These are phyloP conservation scores for Phyllosticta citriasiana DNA, from an alignment of 2,329 filamentous ascomycete species.

Conservation along the genomic window DNA sequence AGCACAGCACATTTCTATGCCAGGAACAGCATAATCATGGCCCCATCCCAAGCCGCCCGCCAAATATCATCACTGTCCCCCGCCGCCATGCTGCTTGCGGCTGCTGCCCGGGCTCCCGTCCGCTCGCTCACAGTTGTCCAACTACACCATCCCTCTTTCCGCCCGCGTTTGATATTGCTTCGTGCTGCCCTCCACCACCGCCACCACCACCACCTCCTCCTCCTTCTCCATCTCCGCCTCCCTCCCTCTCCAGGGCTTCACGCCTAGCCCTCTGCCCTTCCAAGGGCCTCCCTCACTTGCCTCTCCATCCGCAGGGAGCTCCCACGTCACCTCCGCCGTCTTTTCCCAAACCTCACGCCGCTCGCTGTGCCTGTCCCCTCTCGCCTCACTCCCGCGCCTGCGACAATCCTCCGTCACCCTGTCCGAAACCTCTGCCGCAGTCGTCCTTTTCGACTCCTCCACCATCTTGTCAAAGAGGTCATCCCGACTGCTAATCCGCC, in stretches of 20 bases:
- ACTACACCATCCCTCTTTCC: neutral
- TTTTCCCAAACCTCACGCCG: neutral
- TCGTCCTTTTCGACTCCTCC: neutral
- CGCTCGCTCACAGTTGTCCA: neutral
- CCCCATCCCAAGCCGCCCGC: neutral
- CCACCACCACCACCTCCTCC: neutral
- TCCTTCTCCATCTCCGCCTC: neutral
- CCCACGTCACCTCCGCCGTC: conserved; percentile 2
- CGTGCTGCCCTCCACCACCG: neutral
- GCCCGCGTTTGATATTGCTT: neutral
- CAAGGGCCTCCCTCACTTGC: conserved; percentile 10
- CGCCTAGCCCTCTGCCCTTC: neutral
- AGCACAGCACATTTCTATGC: conserved; percentile 1
- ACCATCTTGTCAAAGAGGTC: neutral
- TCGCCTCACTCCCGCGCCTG: neutral
- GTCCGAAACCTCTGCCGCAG: conserved; percentile 4
- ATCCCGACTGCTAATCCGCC: conserved; percentile 1
- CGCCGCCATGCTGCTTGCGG: neutral
- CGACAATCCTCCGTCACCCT: neutral
- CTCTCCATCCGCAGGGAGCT: conserved; percentile 4
- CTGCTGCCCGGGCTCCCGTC: neutral
- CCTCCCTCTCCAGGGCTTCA: conserved; percentile 5
- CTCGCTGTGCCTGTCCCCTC: neutral
- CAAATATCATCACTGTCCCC: conserved; percentile 4
- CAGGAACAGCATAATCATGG: conserved; percentile 7